Percentiles rank a stretch among this genome's conserved stretches.
phyloP scores from a whole-genome alignment of 1,284 basidiomycete species.

The Inonotus obliquus region DNA sequence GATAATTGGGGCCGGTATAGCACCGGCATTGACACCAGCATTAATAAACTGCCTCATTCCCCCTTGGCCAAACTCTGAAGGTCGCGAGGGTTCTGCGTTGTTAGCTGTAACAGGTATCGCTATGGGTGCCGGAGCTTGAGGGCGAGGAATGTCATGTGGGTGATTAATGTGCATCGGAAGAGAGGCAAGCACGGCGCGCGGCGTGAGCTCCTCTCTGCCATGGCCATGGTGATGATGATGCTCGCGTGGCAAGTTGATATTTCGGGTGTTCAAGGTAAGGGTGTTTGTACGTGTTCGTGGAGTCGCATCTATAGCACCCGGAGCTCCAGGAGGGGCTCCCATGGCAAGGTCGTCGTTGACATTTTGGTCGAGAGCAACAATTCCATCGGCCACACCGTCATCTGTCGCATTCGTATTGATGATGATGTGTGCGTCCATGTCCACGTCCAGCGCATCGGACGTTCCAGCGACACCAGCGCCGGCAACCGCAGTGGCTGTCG shows the following conservation, averaged over 20 bases:
- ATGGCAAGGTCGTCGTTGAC: slow-evolving; percentile 75
- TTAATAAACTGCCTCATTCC: background rate
- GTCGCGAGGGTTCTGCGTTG: background rate
- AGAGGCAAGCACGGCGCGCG: slow-evolving; percentile 20
- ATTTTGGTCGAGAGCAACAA: slow-evolving; percentile 59
- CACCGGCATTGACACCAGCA: background rate
- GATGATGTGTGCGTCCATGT: slow-evolving; percentile 60
- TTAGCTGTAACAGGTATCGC: slow-evolving; percentile 1
- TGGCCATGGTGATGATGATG: slow-evolving; percentile 2
- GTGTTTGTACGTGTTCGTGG: slow-evolving; percentile 36
- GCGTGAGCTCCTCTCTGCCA: slow-evolving; percentile 22
- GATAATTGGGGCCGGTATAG: slow-evolving; percentile 2
- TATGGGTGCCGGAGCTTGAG: slow-evolving; percentile 10
- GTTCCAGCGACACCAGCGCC: slow-evolving; percentile 27
- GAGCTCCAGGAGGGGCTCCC: slow-evolving; percentile 80
- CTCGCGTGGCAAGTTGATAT: slow-evolving; percentile 9
- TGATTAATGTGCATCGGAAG: slow-evolving; percentile 10
- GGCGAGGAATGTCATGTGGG: background rate
- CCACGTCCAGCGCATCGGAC: slow-evolving; percentile 36
- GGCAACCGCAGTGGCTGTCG: slow-evolving; percentile 29
- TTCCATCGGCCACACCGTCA: slow-evolving; percentile 61
- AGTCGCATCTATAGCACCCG: slow-evolving; percentile 58
- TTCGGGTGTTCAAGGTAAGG: slow-evolving; percentile 15
- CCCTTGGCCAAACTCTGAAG: background rate
- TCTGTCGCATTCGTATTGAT: slow-evolving; percentile 41